A percentile compares a stretch with the other conserved stretches of the same genome.
Conservation (phyloP, 1,284 basidiomycete species). For the Mycosarcoma maydis region DNA sequence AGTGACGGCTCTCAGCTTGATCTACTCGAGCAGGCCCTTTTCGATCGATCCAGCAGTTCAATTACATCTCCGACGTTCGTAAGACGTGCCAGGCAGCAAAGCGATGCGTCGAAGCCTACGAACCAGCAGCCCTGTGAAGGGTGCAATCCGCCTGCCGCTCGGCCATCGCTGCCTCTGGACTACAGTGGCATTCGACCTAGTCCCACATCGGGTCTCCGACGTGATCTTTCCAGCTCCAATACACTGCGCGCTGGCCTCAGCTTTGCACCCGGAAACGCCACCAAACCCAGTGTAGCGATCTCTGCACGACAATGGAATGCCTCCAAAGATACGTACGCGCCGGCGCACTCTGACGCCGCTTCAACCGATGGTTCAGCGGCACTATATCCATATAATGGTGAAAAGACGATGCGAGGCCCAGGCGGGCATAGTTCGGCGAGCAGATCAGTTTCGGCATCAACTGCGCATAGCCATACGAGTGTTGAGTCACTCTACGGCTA, state of each 20-base stretch:
- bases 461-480: constrained; percentile 30
- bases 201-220: constrained; percentile 13
- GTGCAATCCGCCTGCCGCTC: neutral
- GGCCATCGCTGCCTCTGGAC: neutral
- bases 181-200: neutral
- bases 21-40: neutral
- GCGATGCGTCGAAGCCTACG: neutral
- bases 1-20: constrained; percentile 4
- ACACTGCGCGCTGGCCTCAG: constrained; percentile 19
- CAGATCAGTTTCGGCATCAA: constrained; percentile 38
- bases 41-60: constrained; percentile 1
- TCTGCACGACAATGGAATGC: neutral
- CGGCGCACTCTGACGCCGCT: constrained; percentile 5
- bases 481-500: constrained; percentile 30
- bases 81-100: neutral
- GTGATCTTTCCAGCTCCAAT: constrained; percentile 42
- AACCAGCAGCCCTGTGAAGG: neutral
- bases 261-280: neutral
- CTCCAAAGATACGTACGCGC: neutral
- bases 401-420: constrained; percentile 14
- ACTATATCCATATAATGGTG: constrained; percentile 8
- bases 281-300: neutral
- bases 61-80: neutral
- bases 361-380: neutral
- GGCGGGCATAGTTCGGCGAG: constrained; percentile 12